A percentile compares a stretch with the other conserved stretches of the same genome.
These are phyloP conservation scores for Dothideomycetidae sp. DNA, from an alignment of 2,329 filamentous ascomycete genomes.

Conservation along the genomic window DNA sequence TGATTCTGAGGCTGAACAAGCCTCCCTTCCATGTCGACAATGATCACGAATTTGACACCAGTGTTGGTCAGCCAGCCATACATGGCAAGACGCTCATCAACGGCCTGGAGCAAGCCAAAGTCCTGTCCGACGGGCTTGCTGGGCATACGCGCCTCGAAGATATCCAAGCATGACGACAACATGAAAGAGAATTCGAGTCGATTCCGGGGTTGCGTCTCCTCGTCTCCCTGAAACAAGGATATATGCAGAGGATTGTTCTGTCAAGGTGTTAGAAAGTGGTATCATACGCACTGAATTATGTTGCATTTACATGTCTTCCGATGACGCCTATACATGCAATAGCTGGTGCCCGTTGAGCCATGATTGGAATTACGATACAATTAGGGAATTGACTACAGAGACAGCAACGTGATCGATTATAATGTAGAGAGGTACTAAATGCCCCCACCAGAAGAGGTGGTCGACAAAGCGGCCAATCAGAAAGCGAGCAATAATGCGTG, in stretches of 20 bases:
- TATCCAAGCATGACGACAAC: constrained; percentile 79
- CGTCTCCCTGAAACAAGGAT: constrained; percentile 62
- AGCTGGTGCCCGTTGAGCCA: constrained; percentile 45
- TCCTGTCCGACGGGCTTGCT: constrained; percentile 65
- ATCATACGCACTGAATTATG: constrained; percentile 1
- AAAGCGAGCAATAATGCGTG: not conserved
- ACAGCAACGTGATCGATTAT: no score
- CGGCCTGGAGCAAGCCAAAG: constrained; percentile 77
- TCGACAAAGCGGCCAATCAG: not conserved
- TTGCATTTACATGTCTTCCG: constrained; percentile 62
- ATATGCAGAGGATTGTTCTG: constrained; percentile 96
- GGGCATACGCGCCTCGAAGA: constrained; percentile 75
- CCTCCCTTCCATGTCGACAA: constrained; percentile 79
- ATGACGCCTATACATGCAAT: constrained; percentile 92
- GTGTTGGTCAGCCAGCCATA: constrained; percentile 98
- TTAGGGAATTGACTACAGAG: not conserved
- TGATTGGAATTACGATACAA: constrained; percentile 14
- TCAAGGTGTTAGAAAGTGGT: constrained; percentile 9
- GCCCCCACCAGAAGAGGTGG: no score
- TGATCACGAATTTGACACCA: constrained; percentile 74
- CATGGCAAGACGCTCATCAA: constrained; percentile 83
- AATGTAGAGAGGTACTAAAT: no score
- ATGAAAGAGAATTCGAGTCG: constrained; percentile 85
- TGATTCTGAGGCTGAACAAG: constrained; percentile 23
- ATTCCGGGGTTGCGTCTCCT: constrained; percentile 45